phyloP scores from a whole-genome alignment of 2,329 filamentous ascomycete genomes.

The Diaporthe longicolla region DNA sequence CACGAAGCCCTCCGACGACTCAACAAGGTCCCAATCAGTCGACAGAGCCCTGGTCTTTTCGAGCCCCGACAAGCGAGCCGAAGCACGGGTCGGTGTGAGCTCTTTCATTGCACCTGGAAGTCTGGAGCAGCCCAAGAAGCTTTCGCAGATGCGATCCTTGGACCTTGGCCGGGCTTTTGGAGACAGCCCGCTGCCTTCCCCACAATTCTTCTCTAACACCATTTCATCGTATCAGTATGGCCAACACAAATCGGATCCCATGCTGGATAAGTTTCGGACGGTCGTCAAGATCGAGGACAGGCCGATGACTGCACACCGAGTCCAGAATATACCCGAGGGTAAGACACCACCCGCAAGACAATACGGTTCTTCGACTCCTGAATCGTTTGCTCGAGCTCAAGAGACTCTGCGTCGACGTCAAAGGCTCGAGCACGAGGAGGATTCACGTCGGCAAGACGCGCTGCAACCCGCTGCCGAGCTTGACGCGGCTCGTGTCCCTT shows the following conservation, averaged over 20 bases:
- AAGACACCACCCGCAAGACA: slow-evolving; percentile 53
- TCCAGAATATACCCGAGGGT: slow-evolving; percentile 55
- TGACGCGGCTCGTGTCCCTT: slow-evolving; percentile 53
- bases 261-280: slow-evolving; percentile 55
- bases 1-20: slow-evolving; percentile 58
- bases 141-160: slow-evolving; percentile 62
- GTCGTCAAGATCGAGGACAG: slow-evolving; percentile 58
- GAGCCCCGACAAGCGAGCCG: slow-evolving; percentile 74
- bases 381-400: slow-evolving; percentile 56
- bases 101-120: slow-evolving; percentile 73
- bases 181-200: slow-evolving; percentile 52
- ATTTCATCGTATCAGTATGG: slow-evolving; percentile 59
- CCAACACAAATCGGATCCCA: slow-evolving; percentile 59
- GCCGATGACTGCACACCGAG: slow-evolving; percentile 63
- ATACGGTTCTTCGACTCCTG: slow-evolving; percentile 57
- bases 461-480: slow-evolving; percentile 44
- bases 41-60: slow-evolving; percentile 72
- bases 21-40: slow-evolving; percentile 71
- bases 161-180: slow-evolving; percentile 53
- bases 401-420: slow-evolving; percentile 52
- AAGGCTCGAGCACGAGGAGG: slow-evolving; percentile 53
- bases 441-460: slow-evolving; percentile 48
- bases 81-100: slow-evolving; percentile 74
- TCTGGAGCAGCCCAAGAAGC: slow-evolving; percentile 64
- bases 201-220: slow-evolving; percentile 56